phyloP scores from a whole-genome alignment of 345 rosid species.

The Salix purpurea region DNA sequence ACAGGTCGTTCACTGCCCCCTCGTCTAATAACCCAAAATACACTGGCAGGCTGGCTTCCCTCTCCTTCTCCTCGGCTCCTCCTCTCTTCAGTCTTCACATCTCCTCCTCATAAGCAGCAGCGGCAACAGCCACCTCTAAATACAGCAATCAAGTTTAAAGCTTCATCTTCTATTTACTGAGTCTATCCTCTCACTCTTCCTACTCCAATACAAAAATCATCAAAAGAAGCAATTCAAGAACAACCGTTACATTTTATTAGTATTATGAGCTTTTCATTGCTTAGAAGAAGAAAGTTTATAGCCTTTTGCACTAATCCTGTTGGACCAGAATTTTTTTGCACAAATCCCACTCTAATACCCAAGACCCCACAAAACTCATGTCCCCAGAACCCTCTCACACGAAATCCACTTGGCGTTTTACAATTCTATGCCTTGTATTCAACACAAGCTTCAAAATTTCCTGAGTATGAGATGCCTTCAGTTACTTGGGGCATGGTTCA shows the following conservation, averaged over 20 bases:
- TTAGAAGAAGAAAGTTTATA: conserved; percentile 14
- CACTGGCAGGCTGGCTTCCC: not conserved
- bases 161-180: not conserved
- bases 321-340: not conserved
- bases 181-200: not conserved
- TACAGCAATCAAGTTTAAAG: not conserved
- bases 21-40: not conserved
- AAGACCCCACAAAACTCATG: conserved; percentile 5
- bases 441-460: conserved; percentile 61
- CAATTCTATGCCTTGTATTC: conserved; percentile 35
- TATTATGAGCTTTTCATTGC: conserved; percentile 22
- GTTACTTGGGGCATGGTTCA: conserved; percentile 94
- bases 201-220: not conserved
- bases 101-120: not conserved
- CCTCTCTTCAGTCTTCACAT: not conserved
- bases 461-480: conserved; percentile 91
- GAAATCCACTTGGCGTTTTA: conserved; percentile 8
- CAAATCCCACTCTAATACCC: not conserved
- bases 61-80: not conserved
- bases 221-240: not conserved
- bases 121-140: not conserved
- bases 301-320: not conserved
- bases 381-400: conserved; percentile 14
- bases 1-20: not conserved
- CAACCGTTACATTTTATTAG: not conserved